Evolutionary conservation across 495 filamentous ascomycete genomes (phyloP).

Genomic region (Penicillium arizonense): DNA sequence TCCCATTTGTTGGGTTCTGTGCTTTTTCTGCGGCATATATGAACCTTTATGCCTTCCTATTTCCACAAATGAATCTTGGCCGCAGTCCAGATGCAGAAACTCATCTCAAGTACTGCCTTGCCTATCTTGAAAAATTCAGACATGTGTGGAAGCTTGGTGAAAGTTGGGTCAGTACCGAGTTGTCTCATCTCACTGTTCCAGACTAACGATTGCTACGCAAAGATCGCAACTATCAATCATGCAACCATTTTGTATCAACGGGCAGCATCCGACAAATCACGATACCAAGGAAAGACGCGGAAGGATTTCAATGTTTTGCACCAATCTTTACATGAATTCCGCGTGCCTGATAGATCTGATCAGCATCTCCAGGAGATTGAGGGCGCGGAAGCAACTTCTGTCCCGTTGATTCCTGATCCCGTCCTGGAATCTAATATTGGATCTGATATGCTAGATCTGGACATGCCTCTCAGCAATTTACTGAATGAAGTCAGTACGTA

Average conservation of each 20-base stretch:
- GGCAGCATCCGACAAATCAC: conserved; percentile 13
- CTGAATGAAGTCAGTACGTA: conserved; percentile 15
- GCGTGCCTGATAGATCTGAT: conserved; percentile 18
- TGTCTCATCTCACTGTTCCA: not conserved
- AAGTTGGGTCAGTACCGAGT: conserved; percentile 16
- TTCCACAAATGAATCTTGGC: conserved; percentile 25
- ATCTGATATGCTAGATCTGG: conserved; percentile 10
- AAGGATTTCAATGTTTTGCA: conserved; percentile 19
- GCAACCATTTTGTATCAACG: conserved; percentile 18
- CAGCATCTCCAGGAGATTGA: conserved; percentile 22
- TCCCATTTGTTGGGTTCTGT: conserved; percentile 27
- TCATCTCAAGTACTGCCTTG: conserved; percentile 14
- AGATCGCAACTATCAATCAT: conserved; percentile 21
- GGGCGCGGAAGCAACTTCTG: conserved; percentile 10
- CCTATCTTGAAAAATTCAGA: conserved; percentile 20
- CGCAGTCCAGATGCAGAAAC: conserved; percentile 14
- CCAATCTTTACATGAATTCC: conserved; percentile 24
- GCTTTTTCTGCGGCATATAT: conserved; percentile 26
- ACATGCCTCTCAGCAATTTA: conserved; percentile 13
- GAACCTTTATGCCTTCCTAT: conserved; percentile 21
- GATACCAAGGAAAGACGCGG: conserved; percentile 20
- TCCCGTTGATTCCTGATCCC: not conserved
- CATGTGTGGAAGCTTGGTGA: conserved; percentile 21
- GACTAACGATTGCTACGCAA: not conserved
- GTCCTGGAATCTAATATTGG: conserved; percentile 2